These are phyloP conservation scores for Podospora comata DNA, from an alignment of 495 filamentous ascomycete genomes.

Conservation along the genomic window DNA sequence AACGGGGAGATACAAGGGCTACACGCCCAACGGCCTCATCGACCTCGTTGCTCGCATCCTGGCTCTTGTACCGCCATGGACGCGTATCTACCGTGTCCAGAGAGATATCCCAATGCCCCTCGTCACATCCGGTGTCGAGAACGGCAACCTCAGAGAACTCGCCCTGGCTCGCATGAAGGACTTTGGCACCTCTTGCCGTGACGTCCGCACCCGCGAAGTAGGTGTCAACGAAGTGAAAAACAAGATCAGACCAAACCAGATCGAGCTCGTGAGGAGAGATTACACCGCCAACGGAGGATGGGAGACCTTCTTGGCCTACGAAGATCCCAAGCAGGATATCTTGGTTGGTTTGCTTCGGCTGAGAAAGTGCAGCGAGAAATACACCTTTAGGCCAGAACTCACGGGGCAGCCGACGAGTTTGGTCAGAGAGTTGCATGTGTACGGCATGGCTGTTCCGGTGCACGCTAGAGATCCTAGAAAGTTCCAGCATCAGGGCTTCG, in stretches of 20 bases:
- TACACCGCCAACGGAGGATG: constrained; percentile 93
- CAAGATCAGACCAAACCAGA: constrained; percentile 93
- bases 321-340: constrained; percentile 98
- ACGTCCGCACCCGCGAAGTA: constrained; percentile 96
- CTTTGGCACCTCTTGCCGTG: constrained; percentile 93
- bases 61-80: constrained; percentile 94
- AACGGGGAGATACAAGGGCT: constrained; percentile 95
- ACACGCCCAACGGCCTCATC: constrained; percentile 93
- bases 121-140: constrained; percentile 94
- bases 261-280: constrained; percentile 94
- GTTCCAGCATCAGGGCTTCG: constrained; percentile 97
- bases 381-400: constrained; percentile 89
- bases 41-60: constrained; percentile 94
- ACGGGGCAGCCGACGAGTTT: constrained; percentile 82
- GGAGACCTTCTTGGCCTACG: constrained; percentile 97
- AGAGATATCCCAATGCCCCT: constrained; percentile 98
- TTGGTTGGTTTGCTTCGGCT: constrained; percentile 87
- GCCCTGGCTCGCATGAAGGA: constrained; percentile 96
- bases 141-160: constrained; percentile 91
- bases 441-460: constrained; percentile 90
- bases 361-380: constrained; percentile 81
- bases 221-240: constrained; percentile 98
- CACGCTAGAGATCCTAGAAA: constrained; percentile 91
- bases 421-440: constrained; percentile 93
- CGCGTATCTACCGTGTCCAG: constrained; percentile 96